Evolutionary conservation across 768 basidiomycete genomes (phyloP).

Genomic region (Suillus clintonianus): DNA sequence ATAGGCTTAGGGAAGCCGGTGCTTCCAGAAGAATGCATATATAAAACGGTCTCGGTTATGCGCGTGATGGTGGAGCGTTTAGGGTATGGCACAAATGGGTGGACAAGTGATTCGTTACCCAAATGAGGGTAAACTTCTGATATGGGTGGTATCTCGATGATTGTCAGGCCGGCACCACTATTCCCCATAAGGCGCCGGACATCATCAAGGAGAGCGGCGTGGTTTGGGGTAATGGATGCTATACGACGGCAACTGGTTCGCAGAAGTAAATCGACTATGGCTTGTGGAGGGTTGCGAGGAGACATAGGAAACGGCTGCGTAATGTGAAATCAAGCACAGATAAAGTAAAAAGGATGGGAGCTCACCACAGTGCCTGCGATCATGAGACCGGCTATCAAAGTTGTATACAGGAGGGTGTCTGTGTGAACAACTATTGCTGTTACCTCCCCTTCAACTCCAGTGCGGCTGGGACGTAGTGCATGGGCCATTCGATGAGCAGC

Average conservation of each 20-base stretch:
- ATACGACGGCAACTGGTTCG: conserved; percentile 21
- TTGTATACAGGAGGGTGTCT: conserved; percentile 12
- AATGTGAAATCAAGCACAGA: not conserved
- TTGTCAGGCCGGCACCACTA: not conserved
- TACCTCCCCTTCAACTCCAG: conserved; percentile 2
- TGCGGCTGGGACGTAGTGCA: not conserved
- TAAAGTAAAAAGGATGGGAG: not conserved
- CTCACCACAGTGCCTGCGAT: conserved; percentile 3
- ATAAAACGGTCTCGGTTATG: not conserved
- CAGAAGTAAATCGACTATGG: conserved; percentile 15
- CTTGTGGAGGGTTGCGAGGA: conserved; percentile 3
- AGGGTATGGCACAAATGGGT: conserved; percentile 24
- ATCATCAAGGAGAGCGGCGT: conserved; percentile 17
- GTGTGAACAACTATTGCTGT: conserved; percentile 8
- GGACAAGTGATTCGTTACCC: conserved; percentile 30
- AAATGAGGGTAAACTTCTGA: conserved; percentile 41
- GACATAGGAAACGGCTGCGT: conserved; percentile 2
- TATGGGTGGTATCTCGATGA: conserved; percentile 25
- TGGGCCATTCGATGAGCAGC: conserved; percentile 26
- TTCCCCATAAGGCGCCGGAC: conserved; percentile 4
- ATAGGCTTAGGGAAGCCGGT: conserved; percentile 47
- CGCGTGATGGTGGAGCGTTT: not conserved
- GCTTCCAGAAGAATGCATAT: conserved; percentile 28
- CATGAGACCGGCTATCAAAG: conserved; percentile 6
- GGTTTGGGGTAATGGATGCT: conserved; percentile 18